Conservation (phyloP, 2,329 filamentous ascomycete genomes). For the Diaporthe sp. region DNA sequence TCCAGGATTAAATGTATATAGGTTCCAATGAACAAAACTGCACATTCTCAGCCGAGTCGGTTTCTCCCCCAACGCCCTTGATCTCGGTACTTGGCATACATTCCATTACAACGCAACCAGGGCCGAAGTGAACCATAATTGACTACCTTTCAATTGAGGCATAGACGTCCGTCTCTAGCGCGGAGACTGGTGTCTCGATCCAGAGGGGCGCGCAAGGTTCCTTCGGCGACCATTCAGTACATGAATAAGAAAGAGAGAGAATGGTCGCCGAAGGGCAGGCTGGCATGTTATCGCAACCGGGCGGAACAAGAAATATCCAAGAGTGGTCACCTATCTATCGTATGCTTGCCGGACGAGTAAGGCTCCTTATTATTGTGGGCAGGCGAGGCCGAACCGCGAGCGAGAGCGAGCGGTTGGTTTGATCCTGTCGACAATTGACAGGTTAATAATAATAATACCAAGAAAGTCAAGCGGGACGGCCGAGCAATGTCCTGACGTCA, state of each 20-base stretch:
- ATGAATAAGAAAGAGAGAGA: too few relatives aligned
- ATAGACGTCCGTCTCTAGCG: neutral
- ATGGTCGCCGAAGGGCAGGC: neutral
- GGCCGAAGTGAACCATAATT: neutral
- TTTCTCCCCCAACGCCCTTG: neutral
- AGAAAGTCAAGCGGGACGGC: constrained; percentile 7
- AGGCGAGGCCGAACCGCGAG: neutral
- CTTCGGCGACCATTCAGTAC: too few relatives aligned
- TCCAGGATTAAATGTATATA: constrained; percentile 15
- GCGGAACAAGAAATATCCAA: neutral
- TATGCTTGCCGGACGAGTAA: neutral
- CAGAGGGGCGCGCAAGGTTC: neutral
- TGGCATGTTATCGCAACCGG: neutral
- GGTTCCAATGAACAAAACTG: neutral
- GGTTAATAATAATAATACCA: constrained; percentile 2
- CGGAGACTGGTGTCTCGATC: constrained; percentile 7
- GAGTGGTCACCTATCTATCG: neutral
- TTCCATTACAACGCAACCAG: neutral
- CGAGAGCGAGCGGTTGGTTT: neutral
- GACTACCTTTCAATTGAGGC: neutral
- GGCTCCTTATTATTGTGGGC: neutral
- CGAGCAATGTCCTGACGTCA: constrained; percentile 22
- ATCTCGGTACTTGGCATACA: neutral
- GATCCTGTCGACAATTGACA: neutral
- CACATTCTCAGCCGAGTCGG: neutral